A percentile compares a stretch with the other conserved stretches of the same genome.
Conservation (phyloP, 2,329 filamentous ascomycete species). For the Colletotrichum cereale region DNA sequence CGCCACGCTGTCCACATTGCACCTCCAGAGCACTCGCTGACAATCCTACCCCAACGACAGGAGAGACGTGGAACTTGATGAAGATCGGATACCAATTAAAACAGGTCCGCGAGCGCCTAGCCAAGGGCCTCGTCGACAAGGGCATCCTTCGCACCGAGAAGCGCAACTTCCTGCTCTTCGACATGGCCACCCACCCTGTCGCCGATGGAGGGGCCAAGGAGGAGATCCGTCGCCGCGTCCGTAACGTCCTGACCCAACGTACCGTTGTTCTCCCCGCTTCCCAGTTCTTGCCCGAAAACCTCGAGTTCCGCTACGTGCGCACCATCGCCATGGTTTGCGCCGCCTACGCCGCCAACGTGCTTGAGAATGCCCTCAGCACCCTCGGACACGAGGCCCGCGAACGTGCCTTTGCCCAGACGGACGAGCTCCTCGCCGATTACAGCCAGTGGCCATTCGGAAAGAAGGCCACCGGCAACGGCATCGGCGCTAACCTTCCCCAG, state of each 20-base stretch:
- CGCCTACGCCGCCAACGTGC: constrained; percentile 96
- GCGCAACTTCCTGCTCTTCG: constrained; percentile 98
- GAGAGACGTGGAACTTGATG: constrained; percentile 99
- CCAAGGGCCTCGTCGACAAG: constrained; percentile 98
- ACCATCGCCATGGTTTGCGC: constrained; percentile 98
- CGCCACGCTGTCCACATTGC: constrained; percentile 7
- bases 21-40: constrained; percentile 22
- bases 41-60: constrained; percentile 59
- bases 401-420: constrained; percentile 95
- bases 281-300: constrained; percentile 91
- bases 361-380: constrained; percentile 96
- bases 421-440: constrained; percentile 95
- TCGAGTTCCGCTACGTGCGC: constrained; percentile 92
- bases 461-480: constrained; percentile 82
- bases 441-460: constrained; percentile 97
- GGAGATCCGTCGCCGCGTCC: constrained; percentile 92
- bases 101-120: constrained; percentile 96
- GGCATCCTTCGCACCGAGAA: constrained; percentile 98
- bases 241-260: constrained; percentile 91
- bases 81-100: constrained; percentile 99
- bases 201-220: constrained; percentile 97
- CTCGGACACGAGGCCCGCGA: constrained; percentile 95
- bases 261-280: constrained; percentile 90
- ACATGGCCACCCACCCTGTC: constrained; percentile 99
- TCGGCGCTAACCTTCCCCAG: constrained; percentile 92